Evolutionary conservation across 352 stramenopile species (phyloP).

Genomic region (Phytophthora citricola): DNA sequence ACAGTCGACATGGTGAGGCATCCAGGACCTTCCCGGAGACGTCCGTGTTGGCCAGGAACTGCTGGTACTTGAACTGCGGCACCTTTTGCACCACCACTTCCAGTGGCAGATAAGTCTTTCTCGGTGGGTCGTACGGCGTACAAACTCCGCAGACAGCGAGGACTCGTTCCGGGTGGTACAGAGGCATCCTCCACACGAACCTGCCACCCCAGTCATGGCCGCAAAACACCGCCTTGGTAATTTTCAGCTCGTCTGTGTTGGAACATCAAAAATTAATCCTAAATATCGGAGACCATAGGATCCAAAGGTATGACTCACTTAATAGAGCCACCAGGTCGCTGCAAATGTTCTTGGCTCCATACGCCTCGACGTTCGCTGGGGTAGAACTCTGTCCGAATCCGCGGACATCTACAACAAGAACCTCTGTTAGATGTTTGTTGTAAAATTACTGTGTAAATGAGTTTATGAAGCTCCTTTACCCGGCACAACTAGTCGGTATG

Average conservation of each 20-base stretch:
- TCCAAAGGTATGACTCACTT: constrained; percentile 20
- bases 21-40: constrained; percentile 44
- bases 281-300: background rate
- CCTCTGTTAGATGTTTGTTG: background rate
- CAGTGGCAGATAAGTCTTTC: constrained; percentile 37
- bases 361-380: constrained; percentile 39
- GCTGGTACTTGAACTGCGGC: constrained; percentile 56
- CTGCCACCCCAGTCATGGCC: constrained; percentile 73
- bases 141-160: constrained; percentile 58
- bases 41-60: constrained; percentile 47
- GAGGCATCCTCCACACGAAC: constrained; percentile 56
- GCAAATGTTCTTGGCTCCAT: constrained; percentile 59
- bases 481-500: constrained; percentile 63
- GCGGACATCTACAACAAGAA: constrained; percentile 45
- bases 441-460: background rate
- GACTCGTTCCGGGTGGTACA: constrained; percentile 66
- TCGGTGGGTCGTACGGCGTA: constrained; percentile 60
- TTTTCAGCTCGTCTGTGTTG: constrained; percentile 48
- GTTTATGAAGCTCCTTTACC: constrained; percentile 13
- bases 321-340: constrained; percentile 49
- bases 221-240: constrained; percentile 60
- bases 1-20: constrained; percentile 34
- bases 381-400: constrained; percentile 61
- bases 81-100: constrained; percentile 35
- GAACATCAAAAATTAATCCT: background rate